Conservation (phyloP, 2,329 filamentous ascomycete species). For the Hymenoscyphus linearis region DNA sequence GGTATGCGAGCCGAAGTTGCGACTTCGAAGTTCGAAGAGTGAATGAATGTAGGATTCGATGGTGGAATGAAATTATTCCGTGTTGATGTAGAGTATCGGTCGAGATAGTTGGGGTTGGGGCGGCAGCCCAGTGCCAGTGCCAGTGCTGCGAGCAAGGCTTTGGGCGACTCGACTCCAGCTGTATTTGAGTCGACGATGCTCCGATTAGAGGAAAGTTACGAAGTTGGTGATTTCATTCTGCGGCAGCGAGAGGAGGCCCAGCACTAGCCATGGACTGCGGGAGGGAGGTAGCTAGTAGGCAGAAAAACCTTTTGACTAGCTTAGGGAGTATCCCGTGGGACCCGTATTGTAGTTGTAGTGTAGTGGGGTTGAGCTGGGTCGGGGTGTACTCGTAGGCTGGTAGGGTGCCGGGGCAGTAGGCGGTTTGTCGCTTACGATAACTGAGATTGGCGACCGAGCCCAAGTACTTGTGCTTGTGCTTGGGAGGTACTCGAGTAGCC, state of each 20-base stretch:
- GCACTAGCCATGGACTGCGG: not conserved
- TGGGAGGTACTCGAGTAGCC: too few species aligned
- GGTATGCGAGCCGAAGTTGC: not conserved
- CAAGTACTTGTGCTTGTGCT: too few species aligned
- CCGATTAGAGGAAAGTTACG: not conserved
- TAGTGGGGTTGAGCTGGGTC: too few species aligned
- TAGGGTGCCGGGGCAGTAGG: too few species aligned
- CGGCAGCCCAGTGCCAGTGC: not conserved
- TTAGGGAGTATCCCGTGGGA: too few species aligned
- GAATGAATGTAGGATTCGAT: not conserved
- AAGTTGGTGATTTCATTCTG: not conserved
- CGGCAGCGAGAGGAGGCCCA: not conserved
- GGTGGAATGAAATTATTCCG: not conserved
- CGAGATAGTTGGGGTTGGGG: not conserved
- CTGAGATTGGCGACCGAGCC: too few species aligned
- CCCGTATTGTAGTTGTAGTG: too few species aligned
- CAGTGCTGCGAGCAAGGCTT: not conserved
- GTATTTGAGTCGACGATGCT: not conserved
- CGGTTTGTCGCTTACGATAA: too few species aligned
- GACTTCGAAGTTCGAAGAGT: not conserved
- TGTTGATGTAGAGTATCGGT: not conserved
- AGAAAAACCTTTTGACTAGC: not conserved
- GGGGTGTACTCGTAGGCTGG: too few species aligned
- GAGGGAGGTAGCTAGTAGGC: not conserved
- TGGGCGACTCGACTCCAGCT: not conserved